Percentiles rank a stretch among this genome's conserved stretches.
Evolutionary conservation across 208 protist genomes (phyloP).

Genomic region (Leishmania aethiopica): DNA sequence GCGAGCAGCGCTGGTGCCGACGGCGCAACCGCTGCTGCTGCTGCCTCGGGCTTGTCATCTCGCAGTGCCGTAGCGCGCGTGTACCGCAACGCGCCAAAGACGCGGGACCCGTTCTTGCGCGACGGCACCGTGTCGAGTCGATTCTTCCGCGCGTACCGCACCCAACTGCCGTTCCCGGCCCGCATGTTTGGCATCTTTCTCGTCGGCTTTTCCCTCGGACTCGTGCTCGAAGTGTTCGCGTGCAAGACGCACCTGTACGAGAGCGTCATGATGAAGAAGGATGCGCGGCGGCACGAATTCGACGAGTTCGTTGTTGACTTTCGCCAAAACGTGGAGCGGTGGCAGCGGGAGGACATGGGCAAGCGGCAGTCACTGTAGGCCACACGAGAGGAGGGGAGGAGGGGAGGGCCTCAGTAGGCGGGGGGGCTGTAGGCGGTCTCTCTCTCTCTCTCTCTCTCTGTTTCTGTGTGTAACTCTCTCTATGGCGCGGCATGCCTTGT

Average conservation of each 20-base stretch:
- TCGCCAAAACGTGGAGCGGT: conserved; percentile 67
- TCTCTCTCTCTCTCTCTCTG: not conserved
- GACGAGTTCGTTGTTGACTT: conserved; percentile 85
- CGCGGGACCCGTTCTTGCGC: conserved; percentile 61
- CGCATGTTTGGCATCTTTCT: conserved; percentile 64
- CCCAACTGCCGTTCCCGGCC: conserved; percentile 48
- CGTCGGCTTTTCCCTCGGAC: conserved; percentile 57
- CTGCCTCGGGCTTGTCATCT: not conserved
- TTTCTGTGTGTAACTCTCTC: not conserved
- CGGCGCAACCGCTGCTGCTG: not conserved
- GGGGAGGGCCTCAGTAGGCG: not conserved
- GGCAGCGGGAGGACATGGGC: conserved; percentile 72
- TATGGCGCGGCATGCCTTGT: not conserved
- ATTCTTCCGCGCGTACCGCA: conserved; percentile 58
- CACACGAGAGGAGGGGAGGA: not conserved
- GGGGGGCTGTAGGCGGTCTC: not conserved
- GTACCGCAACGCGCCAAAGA: conserved; percentile 1
- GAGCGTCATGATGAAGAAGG: conserved; percentile 83
- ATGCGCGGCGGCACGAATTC: conserved; percentile 72
- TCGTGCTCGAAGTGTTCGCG: conserved; percentile 74
- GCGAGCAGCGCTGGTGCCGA: not conserved
- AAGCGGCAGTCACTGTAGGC: conserved; percentile 16
- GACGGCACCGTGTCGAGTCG: conserved; percentile 45
- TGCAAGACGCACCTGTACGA: conserved; percentile 86
- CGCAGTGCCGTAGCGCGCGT: conserved; percentile 7